A percentile compares a stretch with the other conserved stretches of the same genome.
phyloP scores from a whole-genome alignment of 768 basidiomycete genomes.

The Agrocybe praecox region DNA sequence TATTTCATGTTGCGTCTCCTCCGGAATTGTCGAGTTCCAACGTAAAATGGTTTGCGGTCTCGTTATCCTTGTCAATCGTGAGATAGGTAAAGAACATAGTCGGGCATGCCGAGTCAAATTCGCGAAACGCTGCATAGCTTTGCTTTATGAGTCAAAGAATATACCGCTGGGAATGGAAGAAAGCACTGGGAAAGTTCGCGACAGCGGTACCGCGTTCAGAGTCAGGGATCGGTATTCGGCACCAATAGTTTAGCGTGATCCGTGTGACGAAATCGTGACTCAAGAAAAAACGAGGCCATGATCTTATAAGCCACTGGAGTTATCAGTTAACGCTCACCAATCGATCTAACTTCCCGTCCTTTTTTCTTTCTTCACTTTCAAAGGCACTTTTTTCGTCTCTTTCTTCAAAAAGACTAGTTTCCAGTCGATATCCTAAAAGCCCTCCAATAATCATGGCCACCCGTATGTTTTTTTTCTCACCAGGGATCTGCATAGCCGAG shows the following conservation, averaged over 20 bases:
- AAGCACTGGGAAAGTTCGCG: neutral
- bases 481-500: constrained; percentile 4
- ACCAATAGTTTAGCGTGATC: constrained; percentile 3
- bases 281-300: constrained; percentile 14
- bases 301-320: constrained; percentile 21
- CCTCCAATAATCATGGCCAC: constrained; percentile 43
- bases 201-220: neutral
- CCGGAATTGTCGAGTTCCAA: constrained; percentile 2
- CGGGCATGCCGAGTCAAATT: constrained; percentile 17
- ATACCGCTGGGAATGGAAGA: neutral
- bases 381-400: neutral
- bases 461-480: constrained; percentile 33
- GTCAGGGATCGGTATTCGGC: neutral
- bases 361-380: neutral
- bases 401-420: neutral
- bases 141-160: neutral
- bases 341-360: neutral
- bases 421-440: neutral
- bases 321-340: constrained; percentile 14
- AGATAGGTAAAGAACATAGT: neutral
- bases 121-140: constrained; percentile 1
- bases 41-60: neutral
- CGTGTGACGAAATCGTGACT: constrained; percentile 29
- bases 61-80: neutral
- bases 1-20: constrained; percentile 1